Percentiles rank a stretch among this genome's conserved stretches.
phyloP scores from a whole-genome alignment of 768 basidiomycete species.

The Boletus coccyginus region DNA sequence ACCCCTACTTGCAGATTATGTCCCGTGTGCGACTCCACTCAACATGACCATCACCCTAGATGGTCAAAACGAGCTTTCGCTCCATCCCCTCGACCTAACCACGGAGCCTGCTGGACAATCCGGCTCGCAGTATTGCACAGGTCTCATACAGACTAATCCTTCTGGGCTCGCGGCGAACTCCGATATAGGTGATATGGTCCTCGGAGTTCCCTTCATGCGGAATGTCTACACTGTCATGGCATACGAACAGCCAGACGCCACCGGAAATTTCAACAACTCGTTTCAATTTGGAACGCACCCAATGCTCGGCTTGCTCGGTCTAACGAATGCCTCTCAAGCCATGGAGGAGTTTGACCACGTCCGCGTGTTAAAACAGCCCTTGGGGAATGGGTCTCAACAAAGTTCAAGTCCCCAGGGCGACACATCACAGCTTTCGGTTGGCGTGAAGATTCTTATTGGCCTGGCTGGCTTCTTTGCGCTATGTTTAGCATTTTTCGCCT shows the following conservation, averaged over 20 bases:
- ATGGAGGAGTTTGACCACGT: conserved; percentile 68
- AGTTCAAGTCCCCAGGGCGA: conserved; percentile 6
- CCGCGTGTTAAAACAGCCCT: conserved; percentile 61
- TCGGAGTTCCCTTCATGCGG: conserved; percentile 76
- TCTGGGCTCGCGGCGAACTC: conserved; percentile 36
- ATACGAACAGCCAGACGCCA: conserved; percentile 45
- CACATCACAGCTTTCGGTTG: conserved; percentile 49
- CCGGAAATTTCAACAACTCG: conserved; percentile 43
- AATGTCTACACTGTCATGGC: conserved; percentile 78
- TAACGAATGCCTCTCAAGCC: conserved; percentile 63
- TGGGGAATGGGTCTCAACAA: conserved; percentile 29
- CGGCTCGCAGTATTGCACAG: conserved; percentile 49
- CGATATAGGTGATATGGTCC: conserved; percentile 62
- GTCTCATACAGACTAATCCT: conserved; percentile 63
- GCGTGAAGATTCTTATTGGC: conserved; percentile 60
- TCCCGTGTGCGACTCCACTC: conserved; percentile 67
- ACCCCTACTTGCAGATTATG: conserved; percentile 51
- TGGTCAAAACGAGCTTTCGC: conserved; percentile 49
- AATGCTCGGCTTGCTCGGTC: conserved; percentile 55
- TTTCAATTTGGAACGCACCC: conserved; percentile 32
- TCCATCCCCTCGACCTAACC: conserved; percentile 78
- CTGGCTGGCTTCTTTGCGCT: conserved; percentile 57
- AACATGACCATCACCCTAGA: conserved; percentile 71
- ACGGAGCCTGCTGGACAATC: conserved; percentile 43
- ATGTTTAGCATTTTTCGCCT: conserved; percentile 50